phyloP scores from a whole-genome alignment of 345 rosid genomes.

The Eutrema yunnanense region DNA sequence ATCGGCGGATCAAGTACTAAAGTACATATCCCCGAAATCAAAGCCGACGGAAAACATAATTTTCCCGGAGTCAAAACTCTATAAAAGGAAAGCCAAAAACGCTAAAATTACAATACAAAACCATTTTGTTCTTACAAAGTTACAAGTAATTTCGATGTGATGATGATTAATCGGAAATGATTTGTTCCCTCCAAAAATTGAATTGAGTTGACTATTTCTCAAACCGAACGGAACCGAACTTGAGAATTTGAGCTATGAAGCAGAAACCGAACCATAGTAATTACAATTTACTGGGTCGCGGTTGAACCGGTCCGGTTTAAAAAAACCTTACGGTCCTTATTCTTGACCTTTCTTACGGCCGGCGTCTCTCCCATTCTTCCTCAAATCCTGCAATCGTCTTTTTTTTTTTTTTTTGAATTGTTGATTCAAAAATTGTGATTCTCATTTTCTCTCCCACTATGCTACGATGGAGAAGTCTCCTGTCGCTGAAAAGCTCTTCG shows the following conservation, averaged over 20 bases:
- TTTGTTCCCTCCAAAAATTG: background rate
- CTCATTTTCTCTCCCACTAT: background rate
- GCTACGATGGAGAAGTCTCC: constrained; percentile 18
- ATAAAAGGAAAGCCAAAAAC: no score
- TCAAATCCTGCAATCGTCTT: background rate
- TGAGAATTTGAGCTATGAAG: no score
- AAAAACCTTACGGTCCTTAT: background rate
- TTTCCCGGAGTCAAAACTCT: no score
- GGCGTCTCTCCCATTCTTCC: background rate
- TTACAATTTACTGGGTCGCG: background rate
- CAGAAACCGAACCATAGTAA: background rate
- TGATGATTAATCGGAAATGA: background rate
- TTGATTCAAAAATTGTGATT: background rate
- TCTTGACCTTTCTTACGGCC: background rate
- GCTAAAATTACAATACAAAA: no score
- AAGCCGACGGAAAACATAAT: no score
- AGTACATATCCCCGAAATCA: no score
- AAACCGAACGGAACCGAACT: background rate
- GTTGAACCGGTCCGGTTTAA: constrained; percentile 9
- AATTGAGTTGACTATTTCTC: background rate
- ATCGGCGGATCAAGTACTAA: no score
- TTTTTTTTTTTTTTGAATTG: background rate
- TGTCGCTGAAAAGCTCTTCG: constrained; percentile 8
- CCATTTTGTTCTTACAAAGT: no score
- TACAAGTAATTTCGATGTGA: background rate